Conservation (phyloP, 2,329 filamentous ascomycete genomes). For the Leptographium galeiforme region DNA sequence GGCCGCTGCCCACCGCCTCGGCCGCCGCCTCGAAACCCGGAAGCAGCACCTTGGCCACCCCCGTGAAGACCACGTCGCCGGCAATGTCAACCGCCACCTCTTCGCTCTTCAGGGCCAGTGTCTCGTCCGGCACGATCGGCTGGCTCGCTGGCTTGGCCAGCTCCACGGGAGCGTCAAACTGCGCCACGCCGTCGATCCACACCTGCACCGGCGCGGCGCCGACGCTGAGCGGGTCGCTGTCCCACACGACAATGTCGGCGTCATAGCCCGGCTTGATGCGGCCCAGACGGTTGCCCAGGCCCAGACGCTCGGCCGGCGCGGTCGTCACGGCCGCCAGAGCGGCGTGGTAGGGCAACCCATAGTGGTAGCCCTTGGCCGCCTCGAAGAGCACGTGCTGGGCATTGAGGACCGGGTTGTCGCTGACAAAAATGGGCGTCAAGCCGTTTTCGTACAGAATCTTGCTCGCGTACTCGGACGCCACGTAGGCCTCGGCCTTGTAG, state of each 20-base stretch:
- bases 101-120: slow-evolving; percentile 21
- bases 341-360: slow-evolving; percentile 46
- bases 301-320: slow-evolving; percentile 43
- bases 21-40: slow-evolving; percentile 19
- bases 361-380: slow-evolving; percentile 45
- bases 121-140: slow-evolving; percentile 25
- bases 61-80: slow-evolving; percentile 38
- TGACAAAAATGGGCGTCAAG: slow-evolving; percentile 55
- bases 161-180: slow-evolving; percentile 41
- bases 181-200: slow-evolving; percentile 48
- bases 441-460: slow-evolving; percentile 52
- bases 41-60: slow-evolving; percentile 38
- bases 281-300: slow-evolving; percentile 42
- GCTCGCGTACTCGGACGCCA: slow-evolving; percentile 51
- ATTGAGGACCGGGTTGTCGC: slow-evolving; percentile 56
- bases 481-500: slow-evolving; percentile 55
- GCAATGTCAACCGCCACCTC: slow-evolving; percentile 25
- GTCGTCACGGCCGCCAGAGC: slow-evolving; percentile 45
- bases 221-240: slow-evolving; percentile 46
- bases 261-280: slow-evolving; percentile 50
- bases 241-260: slow-evolving; percentile 49
- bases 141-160: slow-evolving; percentile 33
- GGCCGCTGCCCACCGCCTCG: neutral
- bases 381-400: slow-evolving; percentile 58
- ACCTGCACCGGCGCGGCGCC: slow-evolving; percentile 47